Conservation (phyloP, 148 eudicot species). For the Talinum fruticosum region DNA sequence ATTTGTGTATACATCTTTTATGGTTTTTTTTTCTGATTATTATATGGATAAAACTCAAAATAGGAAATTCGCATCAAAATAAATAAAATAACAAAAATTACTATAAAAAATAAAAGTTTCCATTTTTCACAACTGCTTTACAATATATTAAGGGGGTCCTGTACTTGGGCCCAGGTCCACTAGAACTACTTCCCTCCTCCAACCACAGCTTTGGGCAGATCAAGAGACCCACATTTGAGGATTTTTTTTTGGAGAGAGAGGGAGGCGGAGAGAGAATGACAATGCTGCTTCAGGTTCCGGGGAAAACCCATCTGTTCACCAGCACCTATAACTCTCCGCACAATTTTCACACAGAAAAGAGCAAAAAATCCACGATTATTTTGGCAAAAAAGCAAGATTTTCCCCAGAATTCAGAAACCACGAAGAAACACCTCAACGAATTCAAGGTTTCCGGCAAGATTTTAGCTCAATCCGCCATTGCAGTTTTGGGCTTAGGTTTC, state of each 20-base stretch:
- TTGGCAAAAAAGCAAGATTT: constrained; percentile 34
- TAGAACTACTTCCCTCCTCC: no score
- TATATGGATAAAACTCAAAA: no score
- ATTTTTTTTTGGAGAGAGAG: not conserved
- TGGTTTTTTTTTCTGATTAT: no score
- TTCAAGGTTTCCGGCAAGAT: constrained; percentile 34
- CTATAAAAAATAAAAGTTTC: not conserved
- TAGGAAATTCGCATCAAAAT: no score
- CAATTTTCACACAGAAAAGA: constrained; percentile 18
- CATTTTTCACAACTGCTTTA: no score
- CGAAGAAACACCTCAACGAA: constrained; percentile 21
- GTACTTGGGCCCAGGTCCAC: no score
- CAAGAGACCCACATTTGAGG: not conserved
- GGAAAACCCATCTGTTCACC: not conserved
- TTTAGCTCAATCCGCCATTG: constrained; percentile 57
- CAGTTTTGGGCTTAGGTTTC: constrained; percentile 66
- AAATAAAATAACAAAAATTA: not conserved
- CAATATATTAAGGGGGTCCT: no score
- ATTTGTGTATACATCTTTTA: no score
- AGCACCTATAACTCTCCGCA: constrained; percentile 10
- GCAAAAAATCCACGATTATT: constrained; percentile 20
- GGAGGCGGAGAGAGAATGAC: not conserved
- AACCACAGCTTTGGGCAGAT: not conserved
- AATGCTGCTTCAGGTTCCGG: not conserved
- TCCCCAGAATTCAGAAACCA: constrained; percentile 26